Evolutionary conservation across 2,329 filamentous ascomycete genomes (phyloP), one percentile per base, ranked within the genome.

Genomic region (Penicillium sp.): DNA sequence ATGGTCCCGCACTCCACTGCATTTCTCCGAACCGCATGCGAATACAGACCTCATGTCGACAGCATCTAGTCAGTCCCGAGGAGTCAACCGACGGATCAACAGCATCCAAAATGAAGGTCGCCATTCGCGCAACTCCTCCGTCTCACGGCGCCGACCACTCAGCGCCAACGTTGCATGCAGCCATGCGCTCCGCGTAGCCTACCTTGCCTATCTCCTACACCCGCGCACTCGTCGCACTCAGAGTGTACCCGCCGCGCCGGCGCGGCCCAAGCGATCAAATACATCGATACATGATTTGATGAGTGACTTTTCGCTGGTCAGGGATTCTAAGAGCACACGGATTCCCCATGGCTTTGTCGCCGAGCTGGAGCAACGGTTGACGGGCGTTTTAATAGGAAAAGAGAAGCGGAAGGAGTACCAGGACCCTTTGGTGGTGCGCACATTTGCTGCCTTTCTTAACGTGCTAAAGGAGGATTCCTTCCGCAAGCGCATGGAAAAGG

Each of bases 361-460:
- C 52, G 86, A 86, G 65, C 76, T 91, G 57, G 87, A 90, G 69
- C 93, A 93, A 76, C 84, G 92, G 60, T 85, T 96, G 72, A 88
- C 90, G 56, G 88, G 88, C 31, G 89, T 96, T 51, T 77, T 98
- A 67, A 85, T 88, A 66, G 92, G 93, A 39, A 89, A 83, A 59
- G 95, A 98, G 77, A 87, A 82, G 65, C 84, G 93, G 70, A 91
- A 90, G 14, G 95, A 96, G 69, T 99, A 90, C 77, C 90, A 89
- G 70, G 95, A 99, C 79, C 82, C 90, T n/a, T 81, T 89, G 26
- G 88, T 99, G 63, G 97, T 96, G 78, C 85, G 93, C 60, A 96
- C 91, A 2, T 99, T 99, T 77, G 95, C 91, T 54, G 90, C 91
- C 63, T 96, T 96, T 62, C 89, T 97, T 72, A 97, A 93, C 57